Base-by-base conservation (phyloP, 345 rosid species). In the Syzygium jambos region DNA sequence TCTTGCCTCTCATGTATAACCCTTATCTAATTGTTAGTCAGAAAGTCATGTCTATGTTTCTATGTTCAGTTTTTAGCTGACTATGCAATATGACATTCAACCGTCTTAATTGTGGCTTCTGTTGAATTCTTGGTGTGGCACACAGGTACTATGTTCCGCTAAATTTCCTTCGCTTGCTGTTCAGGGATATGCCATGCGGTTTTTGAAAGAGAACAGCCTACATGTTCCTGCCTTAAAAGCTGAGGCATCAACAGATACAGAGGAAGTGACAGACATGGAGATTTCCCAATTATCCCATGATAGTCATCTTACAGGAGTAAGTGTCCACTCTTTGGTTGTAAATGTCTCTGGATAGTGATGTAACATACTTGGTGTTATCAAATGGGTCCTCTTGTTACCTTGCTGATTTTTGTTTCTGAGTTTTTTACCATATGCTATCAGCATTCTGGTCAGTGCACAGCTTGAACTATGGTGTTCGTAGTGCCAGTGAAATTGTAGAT, bases 281-380 rank as follows among this genome's bases (percentile, higher is more conserved):
- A 90, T 89, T 88, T 77, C 90, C 91, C 97, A 95, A 53, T 80
- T 87, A 68, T 93, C 95, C 52, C 90, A 95, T 92, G 94, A 93
- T 86, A 95, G 94, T 90, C 92, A 92, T 86, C 93, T 95, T 73
- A 92, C 97, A 77, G 99, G 96, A 93, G 99, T 98, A 95, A 86
- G 95, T 84, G 41, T 73, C 9, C 27, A 19, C 84, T 52, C 9
- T 84, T 30, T 84, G 61, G 38, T 15, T 84, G 56, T 52, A 38
- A 38, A 38, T 73, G 46, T 38, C 49, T 38, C 82, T 73, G 82
- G 14, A 73, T 73, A 2, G 4, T 73, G 49, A 73, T 73, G 82
- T 21, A 41, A 73, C 43, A 38, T 19, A 38, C 27, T 73, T 73
- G 82, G 7, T 38, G 49, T 73, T 73, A 73, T 73, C 49, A 19